Conservation (phyloP, 805 yeast genomes). For the Cyberlindnera japonica region DNA sequence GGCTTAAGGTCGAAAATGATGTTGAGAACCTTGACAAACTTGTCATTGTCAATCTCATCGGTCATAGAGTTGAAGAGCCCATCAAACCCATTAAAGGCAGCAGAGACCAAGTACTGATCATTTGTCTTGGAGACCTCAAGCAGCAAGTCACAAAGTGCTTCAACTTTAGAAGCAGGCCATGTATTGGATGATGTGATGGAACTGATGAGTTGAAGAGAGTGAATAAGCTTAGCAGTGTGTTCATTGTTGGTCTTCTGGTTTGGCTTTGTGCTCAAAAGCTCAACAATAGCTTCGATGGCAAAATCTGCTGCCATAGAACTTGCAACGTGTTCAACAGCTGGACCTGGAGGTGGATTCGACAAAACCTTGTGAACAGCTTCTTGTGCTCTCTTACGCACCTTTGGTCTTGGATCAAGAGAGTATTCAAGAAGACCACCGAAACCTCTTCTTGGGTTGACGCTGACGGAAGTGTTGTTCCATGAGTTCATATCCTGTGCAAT, state of each 20-base stretch:
- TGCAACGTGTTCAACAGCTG: slow-evolving; percentile 75
- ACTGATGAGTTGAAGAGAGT: slow-evolving; percentile 70
- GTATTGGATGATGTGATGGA: slow-evolving; percentile 67
- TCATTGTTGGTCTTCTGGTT: slow-evolving; percentile 44
- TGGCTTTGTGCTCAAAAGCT: slow-evolving; percentile 36
- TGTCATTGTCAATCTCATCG: slow-evolving; percentile 56
- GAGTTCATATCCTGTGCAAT: slow-evolving; percentile 74
- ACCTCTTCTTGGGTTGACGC: slow-evolving; percentile 71
- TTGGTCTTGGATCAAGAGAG: slow-evolving; percentile 86
- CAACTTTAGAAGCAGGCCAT: slow-evolving; percentile 77
- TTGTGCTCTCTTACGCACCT: slow-evolving; percentile 90
- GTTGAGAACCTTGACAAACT: slow-evolving; percentile 59
- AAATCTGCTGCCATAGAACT: slow-evolving; percentile 65
- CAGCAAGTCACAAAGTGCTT: slow-evolving; percentile 69
- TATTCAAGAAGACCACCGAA: slow-evolving; percentile 72
- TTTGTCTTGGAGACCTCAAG: slow-evolving; percentile 74
- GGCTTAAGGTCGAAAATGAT: slow-evolving; percentile 80
- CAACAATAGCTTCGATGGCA: slow-evolving; percentile 52
- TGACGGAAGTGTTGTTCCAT: slow-evolving; percentile 60
- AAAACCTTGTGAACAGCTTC: slow-evolving; percentile 76
- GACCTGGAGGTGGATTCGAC: slow-evolving; percentile 66
- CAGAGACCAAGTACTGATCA: slow-evolving; percentile 79
- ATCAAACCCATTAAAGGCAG: slow-evolving; percentile 82
- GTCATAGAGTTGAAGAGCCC: slow-evolving; percentile 68
- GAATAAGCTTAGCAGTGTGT: slow-evolving; percentile 58